Percentiles rank a stretch among this genome's conserved stretches.
These are phyloP conservation scores for Patellifolia procumbens DNA, from an alignment of 179 eudicot genomes.

Conservation along the genomic window DNA sequence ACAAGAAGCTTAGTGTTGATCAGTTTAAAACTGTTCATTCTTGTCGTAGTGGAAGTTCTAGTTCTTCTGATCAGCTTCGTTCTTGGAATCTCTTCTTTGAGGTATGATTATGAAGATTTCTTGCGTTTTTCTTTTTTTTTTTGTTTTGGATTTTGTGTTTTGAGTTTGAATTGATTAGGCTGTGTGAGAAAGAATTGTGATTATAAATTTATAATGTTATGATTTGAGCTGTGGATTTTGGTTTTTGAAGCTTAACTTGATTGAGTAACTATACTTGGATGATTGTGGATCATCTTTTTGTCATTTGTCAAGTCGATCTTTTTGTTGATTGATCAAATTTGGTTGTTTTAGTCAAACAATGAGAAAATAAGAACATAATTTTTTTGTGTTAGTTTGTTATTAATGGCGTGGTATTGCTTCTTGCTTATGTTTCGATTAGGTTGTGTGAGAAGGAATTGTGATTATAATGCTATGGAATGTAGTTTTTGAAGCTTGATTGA, in stretches of 20 bases:
- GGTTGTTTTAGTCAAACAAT: background rate
- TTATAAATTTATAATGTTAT: background rate
- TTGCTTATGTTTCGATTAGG: too few species aligned
- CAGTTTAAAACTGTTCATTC: conserved; percentile 68
- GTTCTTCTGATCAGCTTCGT: background rate
- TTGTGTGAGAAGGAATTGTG: too few species aligned
- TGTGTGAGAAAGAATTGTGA: background rate
- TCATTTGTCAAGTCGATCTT: background rate
- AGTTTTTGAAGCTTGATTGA: background rate
- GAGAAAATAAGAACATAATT: background rate
- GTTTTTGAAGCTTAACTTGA: background rate
- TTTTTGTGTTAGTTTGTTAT: too few species aligned
- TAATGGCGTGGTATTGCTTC: too few species aligned
- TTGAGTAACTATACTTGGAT: background rate
- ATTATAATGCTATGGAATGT: background rate
- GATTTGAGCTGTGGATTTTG: background rate
- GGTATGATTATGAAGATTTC: conserved; percentile 18
- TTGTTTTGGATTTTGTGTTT: background rate
- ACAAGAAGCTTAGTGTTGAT: conserved; percentile 65
- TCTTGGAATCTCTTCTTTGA: conserved; percentile 28
- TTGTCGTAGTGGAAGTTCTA: conserved; percentile 38
- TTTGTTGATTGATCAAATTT: background rate
- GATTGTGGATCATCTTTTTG: background rate
- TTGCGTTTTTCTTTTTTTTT: background rate
- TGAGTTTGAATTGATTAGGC: background rate